Base-by-base conservation (phyloP, 2,329 filamentous ascomycete genomes). In the Cladophialophora bantiana region DNA sequence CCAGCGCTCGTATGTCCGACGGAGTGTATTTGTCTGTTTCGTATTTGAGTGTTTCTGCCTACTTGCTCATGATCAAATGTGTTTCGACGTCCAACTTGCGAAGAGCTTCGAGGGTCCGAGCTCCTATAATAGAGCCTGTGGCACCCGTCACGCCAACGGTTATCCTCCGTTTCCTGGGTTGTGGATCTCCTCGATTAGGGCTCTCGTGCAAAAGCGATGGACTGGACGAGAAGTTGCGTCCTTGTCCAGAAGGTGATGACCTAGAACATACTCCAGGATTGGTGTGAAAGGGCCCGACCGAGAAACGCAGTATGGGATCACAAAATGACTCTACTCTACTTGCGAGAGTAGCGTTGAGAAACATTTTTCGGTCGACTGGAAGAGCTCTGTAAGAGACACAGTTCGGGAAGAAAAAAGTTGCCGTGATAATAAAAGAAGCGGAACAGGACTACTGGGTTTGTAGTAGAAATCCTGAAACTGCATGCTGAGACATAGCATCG, bases 131-230 rank as follows among this genome's bases (percentile, higher is more conserved):
- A 7, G 73, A 65, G 3, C 76, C 76, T 7, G 75, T 77, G 31
- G 75, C 75, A 2, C 76, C 75, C 4, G 76, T 77, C 9, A 77
- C 72, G 32, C 68, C 76, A 26, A 77, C 65, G 13, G 76, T 69
- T 50, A 76, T 72, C 38, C 70, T 64, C 9, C 48, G 48, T 20
- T 52, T 52, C 18, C 26, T 7, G 13, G 48, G 4, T 15, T 59
- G 48, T n/a, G 9, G 48, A 9, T n/a, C 48, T 52, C 48, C 48
- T 52, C n/a, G 18, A 4, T 12, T 52, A 7, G 5, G 18, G 1
- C 13, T 52, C 2, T 52, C 48, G 18, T 52, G 18, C 18, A 52
- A 32, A 13, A 9, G 18, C 18, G 48, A 9, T 26, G 26, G 18
- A 26, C 48, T n/a, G 13, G 48, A 52, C 10, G 2, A 52, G n/a